Evolutionary conservation across 1,284 basidiomycete genomes (phyloP).

Genomic region (Pseudozyma pruni): DNA sequence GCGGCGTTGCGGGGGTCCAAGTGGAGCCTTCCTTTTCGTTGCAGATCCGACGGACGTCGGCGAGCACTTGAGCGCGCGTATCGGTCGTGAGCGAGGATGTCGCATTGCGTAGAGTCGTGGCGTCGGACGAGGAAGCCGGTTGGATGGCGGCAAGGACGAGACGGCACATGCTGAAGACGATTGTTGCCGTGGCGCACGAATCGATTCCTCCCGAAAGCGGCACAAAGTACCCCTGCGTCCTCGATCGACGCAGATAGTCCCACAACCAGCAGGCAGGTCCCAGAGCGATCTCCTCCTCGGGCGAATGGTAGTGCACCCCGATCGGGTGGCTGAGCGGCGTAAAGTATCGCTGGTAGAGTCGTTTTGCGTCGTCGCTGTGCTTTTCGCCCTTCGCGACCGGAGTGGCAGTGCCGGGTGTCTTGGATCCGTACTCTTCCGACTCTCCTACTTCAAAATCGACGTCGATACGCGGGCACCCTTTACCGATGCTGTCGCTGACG

Average conservation of each 20-base stretch:
- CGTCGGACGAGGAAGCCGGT: neutral
- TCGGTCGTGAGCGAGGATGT: conserved; percentile 28
- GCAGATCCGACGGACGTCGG: conserved; percentile 86
- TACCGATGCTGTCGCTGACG: conserved; percentile 68
- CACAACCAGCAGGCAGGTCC: conserved; percentile 99
- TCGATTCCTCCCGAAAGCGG: conserved; percentile 98
- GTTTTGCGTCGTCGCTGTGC: conserved; percentile 7
- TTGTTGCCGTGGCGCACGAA: conserved; percentile 93
- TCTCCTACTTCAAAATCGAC: conserved; percentile 70
- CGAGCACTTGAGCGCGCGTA: conserved; percentile 84
- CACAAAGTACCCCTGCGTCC: conserved; percentile 93
- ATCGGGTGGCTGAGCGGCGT: conserved; percentile 56
- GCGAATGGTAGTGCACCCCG: conserved; percentile 81
- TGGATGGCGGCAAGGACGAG: conserved; percentile 78
- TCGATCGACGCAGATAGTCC: conserved; percentile 95
- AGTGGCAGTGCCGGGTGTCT: conserved; percentile 35
- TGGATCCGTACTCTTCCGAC: conserved; percentile 64
- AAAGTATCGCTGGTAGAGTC: conserved; percentile 34
- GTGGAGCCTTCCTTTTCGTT: conserved; percentile 82
- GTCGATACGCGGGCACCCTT: conserved; percentile 74
- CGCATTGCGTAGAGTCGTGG: neutral
- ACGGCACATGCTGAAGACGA: conserved; percentile 95
- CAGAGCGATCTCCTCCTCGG: conserved; percentile 97
- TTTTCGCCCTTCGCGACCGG: conserved; percentile 3
- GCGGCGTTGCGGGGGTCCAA: conserved; percentile 85